Percentiles rank a stretch among this genome's conserved stretches.
These are phyloP conservation scores for Aspergillus fructus DNA, from an alignment of 2,329 filamentous ascomycete genomes.

Conservation along the genomic window DNA sequence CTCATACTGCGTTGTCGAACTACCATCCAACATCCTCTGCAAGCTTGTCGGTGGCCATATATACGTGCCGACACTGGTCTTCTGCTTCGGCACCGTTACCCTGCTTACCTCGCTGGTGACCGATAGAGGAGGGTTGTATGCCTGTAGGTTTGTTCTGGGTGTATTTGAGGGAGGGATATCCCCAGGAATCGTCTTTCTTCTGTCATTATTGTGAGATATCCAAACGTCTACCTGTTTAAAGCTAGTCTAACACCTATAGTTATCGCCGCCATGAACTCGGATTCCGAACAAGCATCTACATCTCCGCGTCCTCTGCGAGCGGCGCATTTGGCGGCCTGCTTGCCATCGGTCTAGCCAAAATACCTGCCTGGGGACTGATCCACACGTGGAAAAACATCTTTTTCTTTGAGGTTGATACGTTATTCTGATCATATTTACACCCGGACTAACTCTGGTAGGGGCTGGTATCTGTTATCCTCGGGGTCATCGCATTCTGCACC, in stretches of 20 bases:
- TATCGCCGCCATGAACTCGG: slow-evolving; percentile 15
- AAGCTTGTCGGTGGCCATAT: slow-evolving; percentile 7
- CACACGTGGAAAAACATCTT: slow-evolving; percentile 14
- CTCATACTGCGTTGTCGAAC: slow-evolving; percentile 4
- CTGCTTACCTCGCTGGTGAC: slow-evolving; percentile 4
- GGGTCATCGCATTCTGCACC: neutral
- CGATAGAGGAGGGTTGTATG: neutral
- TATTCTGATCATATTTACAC: neutral
- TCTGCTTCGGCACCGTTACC: slow-evolving; percentile 8
- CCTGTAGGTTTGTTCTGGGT: slow-evolving; percentile 6
- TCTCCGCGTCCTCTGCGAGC: slow-evolving; percentile 12
- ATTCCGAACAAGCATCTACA: slow-evolving; percentile 12
- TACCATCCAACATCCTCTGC: slow-evolving; percentile 11
- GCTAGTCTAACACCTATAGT: neutral
- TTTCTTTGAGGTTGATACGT: slow-evolving; percentile 8
- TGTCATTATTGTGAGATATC: slow-evolving; percentile 7
- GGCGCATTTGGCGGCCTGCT: slow-evolving; percentile 15
- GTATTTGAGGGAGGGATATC: slow-evolving; percentile 10
- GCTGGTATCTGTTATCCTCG: neutral
- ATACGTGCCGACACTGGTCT: slow-evolving; percentile 1
- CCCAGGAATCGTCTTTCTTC: slow-evolving; percentile 4
- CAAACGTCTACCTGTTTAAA: neutral
- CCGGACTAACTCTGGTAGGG: neutral
- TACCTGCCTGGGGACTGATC: slow-evolving; percentile 6
- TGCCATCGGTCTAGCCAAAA: slow-evolving; percentile 4